A percentile compares a stretch with the other conserved stretches of the same genome.
These are phyloP conservation scores for Vitis rotundifolia DNA, from an alignment of 164 flowering plant genomes.

Conservation along the genomic window DNA sequence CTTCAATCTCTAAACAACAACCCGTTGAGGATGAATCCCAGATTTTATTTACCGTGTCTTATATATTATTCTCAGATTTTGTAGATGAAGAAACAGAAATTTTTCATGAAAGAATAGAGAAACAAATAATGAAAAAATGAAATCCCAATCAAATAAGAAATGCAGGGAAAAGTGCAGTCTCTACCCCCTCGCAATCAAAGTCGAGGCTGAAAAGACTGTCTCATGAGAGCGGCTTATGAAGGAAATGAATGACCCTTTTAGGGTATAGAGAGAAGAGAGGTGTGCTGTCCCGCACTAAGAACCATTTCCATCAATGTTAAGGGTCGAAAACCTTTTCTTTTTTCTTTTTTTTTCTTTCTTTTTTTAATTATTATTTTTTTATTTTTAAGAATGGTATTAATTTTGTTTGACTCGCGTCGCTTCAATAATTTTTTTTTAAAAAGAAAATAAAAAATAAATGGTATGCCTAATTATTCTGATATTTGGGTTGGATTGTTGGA, in stretches of 20 bases:
- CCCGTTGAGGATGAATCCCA: background rate
- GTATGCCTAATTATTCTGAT: too few species aligned
- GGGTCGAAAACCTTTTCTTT: too few species aligned
- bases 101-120: background rate
- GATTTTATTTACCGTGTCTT: background rate
- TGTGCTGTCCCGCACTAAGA: background rate
- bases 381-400: too few species aligned
- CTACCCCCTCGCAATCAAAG: constrained; percentile 1
- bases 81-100: constrained; percentile 5
- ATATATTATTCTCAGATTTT: background rate
- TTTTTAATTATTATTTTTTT: too few species aligned
- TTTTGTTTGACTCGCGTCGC: too few species aligned
- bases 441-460: too few species aligned
- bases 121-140: background rate
- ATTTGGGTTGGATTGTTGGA: too few species aligned
- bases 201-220: background rate
- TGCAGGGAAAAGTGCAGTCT: background rate
- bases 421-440: too few species aligned
- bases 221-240: constrained; percentile 25
- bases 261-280: constrained; percentile 20
- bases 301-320: too few species aligned
- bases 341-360: too few species aligned
- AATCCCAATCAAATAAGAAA: background rate
- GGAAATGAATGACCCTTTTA: constrained; percentile 22
- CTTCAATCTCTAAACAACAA: constrained; percentile 1